Evolutionary conservation across 2,329 filamentous ascomycete genomes (phyloP).

Genomic region (Calonectria crousiana): DNA sequence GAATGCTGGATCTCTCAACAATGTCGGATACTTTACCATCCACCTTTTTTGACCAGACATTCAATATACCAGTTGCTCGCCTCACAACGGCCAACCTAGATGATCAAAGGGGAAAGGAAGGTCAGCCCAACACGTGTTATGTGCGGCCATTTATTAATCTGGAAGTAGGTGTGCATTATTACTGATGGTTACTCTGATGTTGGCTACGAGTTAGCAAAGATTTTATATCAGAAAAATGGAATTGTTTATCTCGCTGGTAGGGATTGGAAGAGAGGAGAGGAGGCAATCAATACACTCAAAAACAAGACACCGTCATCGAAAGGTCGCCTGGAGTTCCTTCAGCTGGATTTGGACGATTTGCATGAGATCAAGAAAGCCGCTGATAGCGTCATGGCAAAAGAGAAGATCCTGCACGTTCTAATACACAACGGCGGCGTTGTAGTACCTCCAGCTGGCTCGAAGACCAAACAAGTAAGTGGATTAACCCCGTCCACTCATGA

Average conservation of each 20-base stretch:
- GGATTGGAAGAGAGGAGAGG: slow-evolving; percentile 53
- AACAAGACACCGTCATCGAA: neutral
- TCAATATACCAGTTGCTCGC: neutral
- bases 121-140: neutral
- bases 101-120: neutral
- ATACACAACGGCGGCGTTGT: neutral
- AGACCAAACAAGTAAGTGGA: neutral
- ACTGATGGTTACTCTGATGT: slow-evolving; percentile 55
- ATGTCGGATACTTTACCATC: neutral
- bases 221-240: slow-evolving; percentile 64
- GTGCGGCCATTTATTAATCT: neutral
- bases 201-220: slow-evolving; percentile 61
- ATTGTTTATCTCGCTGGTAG: slow-evolving; percentile 66
- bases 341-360: neutral
- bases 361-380: neutral
- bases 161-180: slow-evolving; percentile 58
- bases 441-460: neutral
- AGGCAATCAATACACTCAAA: slow-evolving; percentile 50
- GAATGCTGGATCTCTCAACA: neutral
- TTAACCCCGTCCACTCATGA: neutral
- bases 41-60: neutral
- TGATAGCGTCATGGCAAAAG: neutral
- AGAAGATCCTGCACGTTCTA: neutral
- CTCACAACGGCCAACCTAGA: neutral
- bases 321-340: neutral